Evolutionary conservation across 441 rosid species (phyloP), one percentile per base, ranked within the genome.

Genomic region (Theobroma grandiflorum): DNA sequence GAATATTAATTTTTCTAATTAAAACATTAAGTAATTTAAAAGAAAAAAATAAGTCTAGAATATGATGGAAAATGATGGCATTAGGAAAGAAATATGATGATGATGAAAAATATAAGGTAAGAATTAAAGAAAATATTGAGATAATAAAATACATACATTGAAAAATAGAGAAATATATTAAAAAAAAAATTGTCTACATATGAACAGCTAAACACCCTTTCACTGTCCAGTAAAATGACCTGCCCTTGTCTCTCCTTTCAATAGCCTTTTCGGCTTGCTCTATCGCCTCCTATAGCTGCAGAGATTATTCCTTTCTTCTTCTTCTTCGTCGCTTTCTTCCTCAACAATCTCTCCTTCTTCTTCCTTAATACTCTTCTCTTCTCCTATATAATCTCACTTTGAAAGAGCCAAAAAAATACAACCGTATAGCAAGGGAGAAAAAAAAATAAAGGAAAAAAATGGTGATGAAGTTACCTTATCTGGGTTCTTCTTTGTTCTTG

Each of bases 171-270:
- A 26, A 26, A 26, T 26, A 26, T 26, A 26, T 26, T 26, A 20
- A 37, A 53, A 3, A 15, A 57, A 79, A 43, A 64, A 7, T 71
- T 38, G 78, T 72, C 79, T 64, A 57, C 82, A 68, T 78, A 74
- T 40, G 66, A 85, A 83, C 90, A 50, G 71, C 77, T 71, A 72
- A 62, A 33, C 47, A 11, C 72, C 66, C 81, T 45, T 22, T 59
- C 81, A 12, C 64, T 37, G 77, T 53, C 72, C 71, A 64, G 65
- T 76, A 64, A 76, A 64, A 73, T 72, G 78, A 79, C 78, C 78
- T 72, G 73, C 47, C 43, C 14, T 15, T 42, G 64, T 18, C 47
- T 40, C 81, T 72, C 70, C 37, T 57, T 35, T 78, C 74, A 67
- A 26, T 71, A 70, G 57, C 72, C 68, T 43, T 35, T 15, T 57